A percentile compares a stretch with the other conserved stretches of the same genome.
These are phyloP conservation scores for Gossypium turneri DNA, from an alignment of 345 rosid genomes.

Conservation along the genomic window DNA sequence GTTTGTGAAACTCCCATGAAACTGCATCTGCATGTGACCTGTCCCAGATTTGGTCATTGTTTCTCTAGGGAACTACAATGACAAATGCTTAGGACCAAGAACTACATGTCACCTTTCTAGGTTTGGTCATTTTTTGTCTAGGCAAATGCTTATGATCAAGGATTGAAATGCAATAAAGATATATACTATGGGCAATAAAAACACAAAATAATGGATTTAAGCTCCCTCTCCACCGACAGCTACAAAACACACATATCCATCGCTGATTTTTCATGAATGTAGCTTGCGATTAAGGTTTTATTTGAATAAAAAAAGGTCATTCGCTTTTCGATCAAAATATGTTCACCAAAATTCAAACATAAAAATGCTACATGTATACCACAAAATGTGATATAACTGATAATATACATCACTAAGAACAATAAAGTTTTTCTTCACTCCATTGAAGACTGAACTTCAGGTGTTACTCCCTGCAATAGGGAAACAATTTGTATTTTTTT, in stretches of 20 bases:
- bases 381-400: not conserved
- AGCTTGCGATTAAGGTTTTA: not conserved
- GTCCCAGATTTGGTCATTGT: conserved; percentile 1
- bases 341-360: not conserved
- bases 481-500: not conserved
- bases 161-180: not conserved
- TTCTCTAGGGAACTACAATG: not conserved
- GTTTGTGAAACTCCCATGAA: not conserved
- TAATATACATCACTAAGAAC: not conserved
- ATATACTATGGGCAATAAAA: not conserved
- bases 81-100: conserved; percentile 9
- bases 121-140: not conserved
- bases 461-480: not conserved
- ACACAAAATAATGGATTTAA: not conserved
- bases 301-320: not conserved
- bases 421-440: not conserved
- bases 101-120: not conserved
- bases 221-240: not conserved
- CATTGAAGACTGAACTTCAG: not conserved
- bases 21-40: conserved; percentile 2
- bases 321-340: not conserved
- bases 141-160: conserved; percentile 5
- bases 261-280: not conserved
- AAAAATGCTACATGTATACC: not conserved
- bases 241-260: not conserved